Base-by-base conservation (phyloP, 2,329 filamentous ascomycete genomes). In the Torrubiella hemipterigena region DNA sequence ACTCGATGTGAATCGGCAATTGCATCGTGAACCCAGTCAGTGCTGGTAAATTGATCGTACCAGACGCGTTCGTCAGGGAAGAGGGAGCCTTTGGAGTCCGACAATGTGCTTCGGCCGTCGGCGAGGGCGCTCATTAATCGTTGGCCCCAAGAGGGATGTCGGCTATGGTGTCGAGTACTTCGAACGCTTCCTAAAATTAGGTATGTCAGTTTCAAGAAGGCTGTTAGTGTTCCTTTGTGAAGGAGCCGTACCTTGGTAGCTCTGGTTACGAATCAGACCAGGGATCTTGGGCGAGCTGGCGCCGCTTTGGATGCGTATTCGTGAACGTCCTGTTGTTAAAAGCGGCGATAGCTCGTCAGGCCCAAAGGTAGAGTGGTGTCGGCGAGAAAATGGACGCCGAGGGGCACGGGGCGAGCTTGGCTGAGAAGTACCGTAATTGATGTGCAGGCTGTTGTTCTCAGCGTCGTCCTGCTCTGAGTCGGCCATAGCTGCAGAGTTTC, bases 11-110 rank as follows among this genome's bases (percentile, higher is more conserved):
- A 85, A 56, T 96, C 91, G 47, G 86, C 84, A 43, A 98, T 95
- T 52, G 81, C 87, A 55, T 98, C 91, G 51, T 94, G 89, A 1
- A 98, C 87, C 91, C 91, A 98, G 54, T 98, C 89, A 33, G 85
- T 95, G 6, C 84, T 93, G 6, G 86, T 94, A 49, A 94, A 94
- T 56, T 98, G 91, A 61, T 98, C 91, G 58, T 96, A 96, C 91
- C 91, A 96, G 8, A 93, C 81, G 37, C 91, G 77, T 43, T 96
- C 86, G 48, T 95, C 83, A 30, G 78, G 63, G 44, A 75, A 78
- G 8, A 81, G 57, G 5, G 74, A 77, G 20, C 66, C 60, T 46
- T 77, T 81, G 29, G 77, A 77, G 39, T 80, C 75, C 38, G 65
- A 55, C 55, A 78, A 59, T 38, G 67, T 67, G 18, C 69, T 65